Base-by-base conservation (phyloP, 805 yeast species). In the Hanseniaspora thailandica region DNA sequence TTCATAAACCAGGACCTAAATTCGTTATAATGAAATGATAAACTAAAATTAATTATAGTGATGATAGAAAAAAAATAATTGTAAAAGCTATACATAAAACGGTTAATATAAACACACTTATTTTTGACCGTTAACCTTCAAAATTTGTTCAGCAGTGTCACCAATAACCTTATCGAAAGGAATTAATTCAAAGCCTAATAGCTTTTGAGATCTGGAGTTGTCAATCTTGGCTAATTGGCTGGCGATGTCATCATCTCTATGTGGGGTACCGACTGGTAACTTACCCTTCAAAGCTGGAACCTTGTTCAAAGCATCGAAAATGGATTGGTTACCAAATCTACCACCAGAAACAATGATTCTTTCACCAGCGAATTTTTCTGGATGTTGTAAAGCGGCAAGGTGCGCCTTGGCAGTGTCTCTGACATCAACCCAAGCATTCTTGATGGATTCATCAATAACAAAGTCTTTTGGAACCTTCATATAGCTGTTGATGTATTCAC, bases 321-420 rank as follows among this genome's bases (percentile, higher is more conserved):
- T 1, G 7, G 35, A 3, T 44, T 51, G 54, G 15, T 31, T 45
- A 19, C 39, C 45, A 28, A 53, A 41, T 41, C 40, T 47, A 2
- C 10, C 47, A 26, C 20, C 35, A 30, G 35, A 5, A 15, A 54
- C 23, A 35, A 56, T 4, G 19, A 66, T 58, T 52, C 70, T 62
- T 48, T 66, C 45, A 13, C 62, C 62, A 31, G 56, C 23, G 54
- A 51, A 53, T 31, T 63, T 61, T 35, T 58, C 59, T 31, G 44
- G 36, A 23, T 52, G 19, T 5, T 34, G 31, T n/a, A 53, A 12
- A 22, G 54, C 34, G 4, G 26, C 53, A 17, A 74, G 60, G 59
- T 78, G 83, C 6, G 78, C 76, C 45, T 56, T 57, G 10, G 81
- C 80, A 31, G 74, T 77, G 58, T 78, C 82, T 57, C 81, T 68